Evolutionary conservation across 352 stramenopile genomes (phyloP).

Genomic region (Thalassiosira mediterranea): DNA sequence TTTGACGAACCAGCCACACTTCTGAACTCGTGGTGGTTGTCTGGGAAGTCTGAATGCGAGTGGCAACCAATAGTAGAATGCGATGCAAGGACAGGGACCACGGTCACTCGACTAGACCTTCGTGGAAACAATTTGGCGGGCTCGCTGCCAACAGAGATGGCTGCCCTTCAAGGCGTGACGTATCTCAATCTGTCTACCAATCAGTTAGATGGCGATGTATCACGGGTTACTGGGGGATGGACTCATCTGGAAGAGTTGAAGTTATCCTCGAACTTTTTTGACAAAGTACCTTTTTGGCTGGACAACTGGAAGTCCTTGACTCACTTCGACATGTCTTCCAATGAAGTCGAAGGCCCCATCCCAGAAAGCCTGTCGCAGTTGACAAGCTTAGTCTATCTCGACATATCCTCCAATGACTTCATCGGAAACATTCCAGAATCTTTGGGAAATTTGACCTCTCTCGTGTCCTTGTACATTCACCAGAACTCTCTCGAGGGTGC

Average conservation of each 20-base stretch:
- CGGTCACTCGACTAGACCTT: constrained; percentile 23
- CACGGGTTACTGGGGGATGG: constrained; percentile 18
- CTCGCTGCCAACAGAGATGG: constrained; percentile 37
- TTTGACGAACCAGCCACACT: constrained; percentile 30
- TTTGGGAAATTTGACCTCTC: constrained; percentile 26
- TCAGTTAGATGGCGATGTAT: constrained; percentile 25
- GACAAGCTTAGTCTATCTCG: constrained; percentile 21
- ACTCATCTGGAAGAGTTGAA: constrained; percentile 21
- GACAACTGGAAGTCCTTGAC: constrained; percentile 16
- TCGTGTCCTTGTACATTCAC: constrained; percentile 32
- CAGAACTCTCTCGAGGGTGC: constrained; percentile 30
- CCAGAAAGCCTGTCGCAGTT: constrained; percentile 22
- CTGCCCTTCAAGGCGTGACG: constrained; percentile 16
- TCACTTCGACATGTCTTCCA: constrained; percentile 25
- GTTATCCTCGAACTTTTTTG: constrained; percentile 31
- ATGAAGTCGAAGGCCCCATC: constrained; percentile 17
- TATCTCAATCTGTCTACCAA: constrained; percentile 39
- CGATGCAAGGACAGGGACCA: constrained; percentile 37
- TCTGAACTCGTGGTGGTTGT: constrained; percentile 31
- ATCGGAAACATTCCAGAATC: constrained; percentile 18
- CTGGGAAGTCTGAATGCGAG: constrained; percentile 38
- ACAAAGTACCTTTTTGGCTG: constrained; percentile 23
- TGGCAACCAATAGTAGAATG: constrained; percentile 40
- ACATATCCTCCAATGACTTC: constrained; percentile 31
- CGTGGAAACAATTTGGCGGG: constrained; percentile 19